Percentiles rank a stretch among this genome's conserved stretches.
These are phyloP conservation scores for Ceratobasidium sp. DNA, from an alignment of 1,284 basidiomycete species.

Conservation along the genomic window DNA sequence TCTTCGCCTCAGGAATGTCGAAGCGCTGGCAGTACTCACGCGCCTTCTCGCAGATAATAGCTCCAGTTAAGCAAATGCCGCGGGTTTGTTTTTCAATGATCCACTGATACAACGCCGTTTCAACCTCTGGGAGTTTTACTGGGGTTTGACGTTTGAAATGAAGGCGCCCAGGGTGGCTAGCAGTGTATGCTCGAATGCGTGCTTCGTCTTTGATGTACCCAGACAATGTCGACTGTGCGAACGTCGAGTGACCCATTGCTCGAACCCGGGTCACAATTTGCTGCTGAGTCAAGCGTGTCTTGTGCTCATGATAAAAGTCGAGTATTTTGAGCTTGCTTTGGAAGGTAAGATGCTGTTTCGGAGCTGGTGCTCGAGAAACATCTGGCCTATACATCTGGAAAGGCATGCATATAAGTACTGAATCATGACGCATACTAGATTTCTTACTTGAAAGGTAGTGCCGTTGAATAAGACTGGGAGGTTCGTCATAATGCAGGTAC, in stretches of 20 bases:
- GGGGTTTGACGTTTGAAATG: not conserved
- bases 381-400: too few species aligned
- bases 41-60: constrained; percentile 6
- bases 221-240: not conserved
- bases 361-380: too few species aligned
- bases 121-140: constrained; percentile 52
- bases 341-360: not conserved
- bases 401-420: too few species aligned
- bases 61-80: not conserved
- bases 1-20: not conserved
- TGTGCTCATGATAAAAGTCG: not conserved
- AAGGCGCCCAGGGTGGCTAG: not conserved
- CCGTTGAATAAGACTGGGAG: not conserved
- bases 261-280: not conserved
- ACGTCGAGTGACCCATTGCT: not conserved
- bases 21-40: constrained; percentile 5
- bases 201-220: not conserved
- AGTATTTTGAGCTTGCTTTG: not conserved
- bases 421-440: not conserved
- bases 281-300: not conserved
- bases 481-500: not conserved
- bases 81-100: constrained; percentile 51
- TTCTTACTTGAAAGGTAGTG: not conserved
- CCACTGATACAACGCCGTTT: constrained; percentile 54
- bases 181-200: not conserved